These are phyloP conservation scores for Apodospora peruviana DNA, from an alignment of 495 filamentous ascomycete genomes.

Conservation along the genomic window DNA sequence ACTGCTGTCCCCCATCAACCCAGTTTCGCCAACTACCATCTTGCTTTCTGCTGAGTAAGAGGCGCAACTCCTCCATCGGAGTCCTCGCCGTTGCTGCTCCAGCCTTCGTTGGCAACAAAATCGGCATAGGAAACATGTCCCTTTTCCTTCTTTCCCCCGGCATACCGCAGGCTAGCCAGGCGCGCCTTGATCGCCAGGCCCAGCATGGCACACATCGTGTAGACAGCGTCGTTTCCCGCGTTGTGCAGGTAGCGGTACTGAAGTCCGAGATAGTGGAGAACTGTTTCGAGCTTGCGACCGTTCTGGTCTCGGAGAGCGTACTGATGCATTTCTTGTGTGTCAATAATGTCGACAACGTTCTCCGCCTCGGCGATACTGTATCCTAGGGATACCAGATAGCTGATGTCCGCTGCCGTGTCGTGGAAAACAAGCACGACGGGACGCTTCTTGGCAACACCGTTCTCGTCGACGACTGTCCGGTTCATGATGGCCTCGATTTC, in stretches of 20 bases:
- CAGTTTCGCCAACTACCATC: too few species aligned
- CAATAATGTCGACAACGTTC: slow-evolving; percentile 58
- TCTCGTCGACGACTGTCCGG: background rate
- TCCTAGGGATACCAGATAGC: slow-evolving; percentile 54
- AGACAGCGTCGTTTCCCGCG: slow-evolving; percentile 89
- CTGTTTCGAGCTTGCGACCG: slow-evolving; percentile 45
- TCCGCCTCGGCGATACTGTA: slow-evolving; percentile 49
- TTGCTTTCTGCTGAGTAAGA: too few species aligned
- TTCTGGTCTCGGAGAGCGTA: slow-evolving; percentile 45
- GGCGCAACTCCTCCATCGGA: slow-evolving; percentile 22
- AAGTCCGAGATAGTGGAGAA: slow-evolving; percentile 63
- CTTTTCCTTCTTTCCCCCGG: background rate
- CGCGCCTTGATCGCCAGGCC: slow-evolving; percentile 51
- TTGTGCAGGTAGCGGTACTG: slow-evolving; percentile 70
- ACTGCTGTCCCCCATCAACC: too few species aligned
- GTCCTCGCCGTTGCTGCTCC: slow-evolving; percentile 23
- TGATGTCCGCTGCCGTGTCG: slow-evolving; percentile 58
- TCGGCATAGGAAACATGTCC: slow-evolving; percentile 9
- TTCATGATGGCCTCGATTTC: slow-evolving; percentile 26
- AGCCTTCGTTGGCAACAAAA: slow-evolving; percentile 13
- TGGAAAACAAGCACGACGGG: slow-evolving; percentile 78
- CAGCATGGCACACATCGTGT: slow-evolving; percentile 73
- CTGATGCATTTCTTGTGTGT: slow-evolving; percentile 66
- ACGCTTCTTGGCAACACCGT: slow-evolving; percentile 30
- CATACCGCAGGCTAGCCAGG: slow-evolving; percentile 6